These are phyloP conservation scores for Pythium aquatile DNA, from an alignment of 352 stramenopile species.

Conservation along the genomic window DNA sequence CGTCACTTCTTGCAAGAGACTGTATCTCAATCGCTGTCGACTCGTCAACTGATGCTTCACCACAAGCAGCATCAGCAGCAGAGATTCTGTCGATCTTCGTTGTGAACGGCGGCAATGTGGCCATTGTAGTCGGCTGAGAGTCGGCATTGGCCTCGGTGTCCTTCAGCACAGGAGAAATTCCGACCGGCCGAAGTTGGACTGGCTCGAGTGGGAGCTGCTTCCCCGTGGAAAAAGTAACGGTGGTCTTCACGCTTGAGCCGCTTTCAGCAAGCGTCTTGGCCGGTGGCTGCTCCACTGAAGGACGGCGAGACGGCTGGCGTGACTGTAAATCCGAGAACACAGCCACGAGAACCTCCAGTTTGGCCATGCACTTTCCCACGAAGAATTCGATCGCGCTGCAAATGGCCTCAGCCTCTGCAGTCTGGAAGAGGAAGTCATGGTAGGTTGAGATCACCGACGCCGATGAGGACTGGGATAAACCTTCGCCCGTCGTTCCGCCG, in stretches of 20 bases:
- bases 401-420: conserved; percentile 44
- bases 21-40: background rate
- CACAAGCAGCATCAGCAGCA: background rate
- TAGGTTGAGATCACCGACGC: conserved; percentile 10
- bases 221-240: background rate
- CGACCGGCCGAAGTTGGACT: conserved; percentile 10
- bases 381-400: conserved; percentile 80
- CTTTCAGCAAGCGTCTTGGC: background rate
- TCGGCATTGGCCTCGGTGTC: background rate
- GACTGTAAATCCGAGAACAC: conserved; percentile 9
- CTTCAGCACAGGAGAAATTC: background rate
- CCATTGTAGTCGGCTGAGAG: background rate
- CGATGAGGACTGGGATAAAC: background rate
- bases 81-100: background rate
- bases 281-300: conserved; percentile 5
- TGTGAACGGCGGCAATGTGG: background rate
- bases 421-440: conserved; percentile 61
- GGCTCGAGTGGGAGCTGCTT: conserved; percentile 6
- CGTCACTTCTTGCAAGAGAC: background rate
- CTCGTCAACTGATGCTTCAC: background rate
- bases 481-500: background rate
- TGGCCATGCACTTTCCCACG: conserved; percentile 76
- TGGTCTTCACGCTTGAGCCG: background rate
- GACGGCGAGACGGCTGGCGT: conserved; percentile 9
- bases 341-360: conserved; percentile 47